Base-by-base conservation (phyloP, 2,329 filamentous ascomycete species). In the Talaromyces sp. region DNA sequence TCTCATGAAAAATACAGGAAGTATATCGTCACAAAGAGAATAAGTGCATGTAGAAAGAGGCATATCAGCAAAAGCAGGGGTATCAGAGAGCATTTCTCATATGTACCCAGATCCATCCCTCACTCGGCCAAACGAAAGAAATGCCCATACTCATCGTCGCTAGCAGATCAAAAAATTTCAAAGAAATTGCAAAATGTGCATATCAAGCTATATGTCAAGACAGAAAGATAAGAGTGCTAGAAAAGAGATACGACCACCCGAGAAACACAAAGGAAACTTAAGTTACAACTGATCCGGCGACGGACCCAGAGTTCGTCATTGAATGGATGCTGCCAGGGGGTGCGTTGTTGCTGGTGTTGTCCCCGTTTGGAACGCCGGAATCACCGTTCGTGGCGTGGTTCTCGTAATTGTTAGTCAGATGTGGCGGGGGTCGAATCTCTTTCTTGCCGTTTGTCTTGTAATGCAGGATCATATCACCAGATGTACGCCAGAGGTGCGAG, bases 401-500 rank as follows among this genome's bases (percentile, higher is more conserved):
- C 19, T 65, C 62, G 9, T 63, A 58, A 10, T 49, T 49, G 13
- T 55, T 60, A 1, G 55, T 54, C 17, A 56, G 47, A 22, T 61
- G 52, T 7, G 55, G 57, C 10, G 64, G 64, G 10, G 69, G 58
- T 14, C 62, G 67, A 29, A 78, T 74, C 49, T 71, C 65, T 55
- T 90, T 93, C 66, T 85, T 86, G n/a, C 91, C 92, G 64, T 97
- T 99, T 47, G 89, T 82, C 69, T 92, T 95, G 80, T 99, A 99
- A 67, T 91, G 85, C 45, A 99, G 79, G 48, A 96, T 76, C 59
- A 99, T 89, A 73, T 99, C 94, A 64, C 89, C 92, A n/a, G 91
- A 91, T 39, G 90, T 91, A 65, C 95, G 91, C 94, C 94, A 99
- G 49, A 97, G 81, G 68, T 96, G 91, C 2, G 91, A 88, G 29